Conservation (phyloP, 768 basidiomycete species). For the Boletus tomentosulus region DNA sequence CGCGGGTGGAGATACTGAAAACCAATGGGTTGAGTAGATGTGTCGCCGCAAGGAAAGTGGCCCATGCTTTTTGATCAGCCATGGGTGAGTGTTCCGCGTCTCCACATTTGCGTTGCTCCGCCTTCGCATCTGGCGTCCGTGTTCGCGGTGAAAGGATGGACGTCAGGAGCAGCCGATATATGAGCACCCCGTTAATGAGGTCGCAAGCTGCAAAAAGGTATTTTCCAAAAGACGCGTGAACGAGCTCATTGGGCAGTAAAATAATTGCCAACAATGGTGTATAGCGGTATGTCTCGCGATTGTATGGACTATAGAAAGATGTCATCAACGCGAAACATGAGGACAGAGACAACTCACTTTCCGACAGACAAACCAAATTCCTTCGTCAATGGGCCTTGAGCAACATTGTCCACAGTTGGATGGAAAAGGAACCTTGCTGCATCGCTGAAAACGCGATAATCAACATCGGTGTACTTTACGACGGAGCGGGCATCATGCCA, state of each 20-base stretch:
- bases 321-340: background rate
- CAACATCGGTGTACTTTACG: slow-evolving; percentile 97
- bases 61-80: slow-evolving; percentile 23
- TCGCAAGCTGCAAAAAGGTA: slow-evolving; percentile 83
- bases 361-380: slow-evolving; percentile 48
- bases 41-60: slow-evolving; percentile 56
- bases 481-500: slow-evolving; percentile 81
- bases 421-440: slow-evolving; percentile 69
- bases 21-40: slow-evolving; percentile 94
- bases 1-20: slow-evolving; percentile 94
- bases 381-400: slow-evolving; percentile 54
- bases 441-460: slow-evolving; percentile 94
- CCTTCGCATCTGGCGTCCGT: slow-evolving; percentile 3
- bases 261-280: slow-evolving; percentile 88
- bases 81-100: background rate
- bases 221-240: slow-evolving; percentile 90
- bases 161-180: slow-evolving; percentile 56
- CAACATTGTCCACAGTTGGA: slow-evolving; percentile 47
- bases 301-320: slow-evolving; percentile 66
- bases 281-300: slow-evolving; percentile 90
- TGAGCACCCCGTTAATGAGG: slow-evolving; percentile 70
- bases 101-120: background rate
- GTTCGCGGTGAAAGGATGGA: slow-evolving; percentile 38
- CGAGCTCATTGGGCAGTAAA: slow-evolving; percentile 71
- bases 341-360: slow-evolving; percentile 55